Base-by-base conservation (phyloP, 768 basidiomycete genomes). In the Trametes cinnabarina region DNA sequence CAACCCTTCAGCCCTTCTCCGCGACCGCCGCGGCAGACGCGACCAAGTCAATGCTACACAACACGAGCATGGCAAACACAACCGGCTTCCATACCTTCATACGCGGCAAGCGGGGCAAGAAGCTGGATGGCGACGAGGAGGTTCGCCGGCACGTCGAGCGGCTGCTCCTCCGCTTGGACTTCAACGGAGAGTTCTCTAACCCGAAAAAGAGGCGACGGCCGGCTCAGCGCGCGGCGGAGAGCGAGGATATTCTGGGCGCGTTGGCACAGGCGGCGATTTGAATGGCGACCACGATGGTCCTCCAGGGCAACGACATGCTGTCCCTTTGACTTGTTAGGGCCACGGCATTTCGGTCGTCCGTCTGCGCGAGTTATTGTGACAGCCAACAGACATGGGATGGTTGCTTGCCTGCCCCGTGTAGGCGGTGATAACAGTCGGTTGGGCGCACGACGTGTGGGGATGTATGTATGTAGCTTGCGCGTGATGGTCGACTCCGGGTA, bases 71-170 rank as follows among this genome's bases (percentile, higher is more conserved):
- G 73, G 74, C 76, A 75, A 77, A 79, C 71, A 73, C 69, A 25
- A 72, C 78, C 3, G 66, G 69, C 32, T 71, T 61, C 50, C 72
- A 57, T 76, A 85, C 82, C 9, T 80, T 79, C 58, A 80, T 80
- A 56, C 72, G 82, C 28, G 79, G 79, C 10, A 79, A 75, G 69
- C 78, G 76, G 6, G 76, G 72, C 12, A 83, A 78, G 64, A 77
- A 79, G 11, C 65, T 76, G 47, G 87, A 86, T 57, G 80, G 79
- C 53, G 84, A 84, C 35, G 86, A 82, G 43, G 82, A 88, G 52
- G 87, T 88, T 52, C 79, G 88, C 40, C 78, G 92, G 62, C 91
- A 91, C 68, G 82, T 94, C 11, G 94, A 96, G 69, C 82, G 92
- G 22, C 69, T 96, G 54, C 70, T 95, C 40, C 76, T 96, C 30